Base-by-base conservation (phyloP, 805 yeast genomes). In the Zygosaccharomyces pseudorouxii region DNA sequence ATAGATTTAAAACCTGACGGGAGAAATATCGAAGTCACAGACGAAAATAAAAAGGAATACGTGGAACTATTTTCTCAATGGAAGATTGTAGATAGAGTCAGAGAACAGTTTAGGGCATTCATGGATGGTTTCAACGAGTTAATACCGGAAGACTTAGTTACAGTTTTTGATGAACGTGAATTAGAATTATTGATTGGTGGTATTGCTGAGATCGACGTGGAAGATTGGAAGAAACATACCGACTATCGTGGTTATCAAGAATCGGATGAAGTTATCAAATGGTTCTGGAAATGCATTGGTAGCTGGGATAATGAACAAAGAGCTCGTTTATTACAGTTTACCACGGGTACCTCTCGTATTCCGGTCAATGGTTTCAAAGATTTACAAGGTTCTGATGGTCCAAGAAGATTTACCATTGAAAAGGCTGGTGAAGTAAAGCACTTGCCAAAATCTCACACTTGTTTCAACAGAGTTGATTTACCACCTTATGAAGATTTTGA, bases 281-380 rank as follows among this genome's bases (percentile, higher is more conserved):
- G 99, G 99, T 93, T 93, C 80, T 93, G 99, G 99, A 82, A 81
- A 69, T 86, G 95, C 71, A 82, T 93, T 58, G 75, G 83, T 45
- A 87, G 84, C 65, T 90, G 97, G 97, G 98, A 93, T 67, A 80
- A 89, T 48, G 99, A 93, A 69, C 97, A 92, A 69, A 86, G 89
- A 69, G 96, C 98, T 2, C 81, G 99, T 70, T 75, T 93, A 66
- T 74, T 93, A 58, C 99, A 93, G 71, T 93, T 93, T 68, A 92
- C 99, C 18, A 93, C 99, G 0, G 99, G 99, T 77, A 93, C 99
- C 3, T 89, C 97, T 19, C 84, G 99, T 74, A 93, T 93, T 49
- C 99, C 99, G 6, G 99, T 93, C 55, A 93, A 92, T 70, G 99
- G 99, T 36, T 93, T 93, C 78, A 93, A 93, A 70, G 99, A 93